Percentiles rank a stretch among this genome's conserved stretches.
These are phyloP conservation scores for Pyrrhoderma lamaoense DNA, from an alignment of 1,284 basidiomycete genomes.

Conservation along the genomic window DNA sequence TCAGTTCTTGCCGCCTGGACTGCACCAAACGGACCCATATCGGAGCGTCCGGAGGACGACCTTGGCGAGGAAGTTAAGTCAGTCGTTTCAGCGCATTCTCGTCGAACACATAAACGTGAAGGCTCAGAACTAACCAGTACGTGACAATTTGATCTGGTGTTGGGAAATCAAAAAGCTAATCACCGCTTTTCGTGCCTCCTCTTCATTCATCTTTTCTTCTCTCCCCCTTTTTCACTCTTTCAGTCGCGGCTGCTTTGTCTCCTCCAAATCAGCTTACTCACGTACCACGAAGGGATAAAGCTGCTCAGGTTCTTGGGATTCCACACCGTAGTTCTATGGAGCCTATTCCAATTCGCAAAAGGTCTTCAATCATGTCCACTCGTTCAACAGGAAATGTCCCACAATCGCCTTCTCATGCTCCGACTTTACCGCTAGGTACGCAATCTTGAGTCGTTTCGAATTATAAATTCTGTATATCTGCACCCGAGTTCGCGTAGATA, in stretches of 20 bases:
- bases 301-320: constrained; percentile 67
- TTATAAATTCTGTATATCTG: no score
- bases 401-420: constrained; percentile 41
- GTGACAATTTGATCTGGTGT: not conserved
- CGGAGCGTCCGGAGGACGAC: constrained; percentile 10
- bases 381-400: constrained; percentile 58
- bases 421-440: constrained; percentile 52
- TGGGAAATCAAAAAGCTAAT: not conserved
- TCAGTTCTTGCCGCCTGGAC: constrained; percentile 15
- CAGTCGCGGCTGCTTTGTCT: constrained; percentile 8
- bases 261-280: constrained; percentile 13
- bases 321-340: constrained; percentile 70
- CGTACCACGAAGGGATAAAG: constrained; percentile 37
- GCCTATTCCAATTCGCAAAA: constrained; percentile 65
- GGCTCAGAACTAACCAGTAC: constrained; percentile 11
- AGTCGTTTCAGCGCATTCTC: constrained; percentile 6
- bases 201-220: not conserved
- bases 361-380: constrained; percentile 69
- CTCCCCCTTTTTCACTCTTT: not conserved
- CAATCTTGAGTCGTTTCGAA: no score
- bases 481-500: no score
- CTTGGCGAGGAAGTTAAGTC: constrained; percentile 14
- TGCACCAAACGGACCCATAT: constrained; percentile 2
- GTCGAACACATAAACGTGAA: constrained; percentile 11
- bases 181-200: not conserved